Conservation (phyloP, 1,284 basidiomycete genomes). For the Cutaneotrichosporon sp. region DNA sequence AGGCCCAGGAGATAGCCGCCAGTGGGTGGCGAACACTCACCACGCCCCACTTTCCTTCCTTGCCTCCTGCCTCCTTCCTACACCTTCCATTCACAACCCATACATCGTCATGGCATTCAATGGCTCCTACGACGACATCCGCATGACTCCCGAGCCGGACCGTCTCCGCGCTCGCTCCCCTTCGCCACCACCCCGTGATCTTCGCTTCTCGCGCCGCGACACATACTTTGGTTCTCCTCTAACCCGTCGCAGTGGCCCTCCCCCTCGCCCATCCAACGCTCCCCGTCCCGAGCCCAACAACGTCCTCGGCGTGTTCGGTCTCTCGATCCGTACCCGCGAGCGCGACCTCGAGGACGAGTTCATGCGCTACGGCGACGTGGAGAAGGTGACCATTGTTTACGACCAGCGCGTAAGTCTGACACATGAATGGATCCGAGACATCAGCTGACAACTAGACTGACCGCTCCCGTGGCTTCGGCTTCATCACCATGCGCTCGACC, state of each 20-base stretch:
- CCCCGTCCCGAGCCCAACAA: constrained; percentile 70
- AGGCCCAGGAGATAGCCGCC: too few relatives aligned
- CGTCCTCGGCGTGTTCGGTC: constrained; percentile 93
- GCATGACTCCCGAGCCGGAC: constrained; percentile 4
- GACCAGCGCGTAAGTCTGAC: constrained; percentile 78
- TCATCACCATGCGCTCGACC: constrained; percentile 85
- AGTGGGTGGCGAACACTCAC: too few relatives aligned
- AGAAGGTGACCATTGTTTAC: constrained; percentile 98
- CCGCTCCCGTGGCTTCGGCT: constrained; percentile 95
- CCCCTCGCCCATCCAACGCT: constrained; percentile 29
- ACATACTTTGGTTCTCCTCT: constrained; percentile 1
- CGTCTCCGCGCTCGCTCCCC: background rate
- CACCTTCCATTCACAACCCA: background rate
- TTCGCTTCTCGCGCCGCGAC: background rate
- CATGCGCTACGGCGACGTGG: constrained; percentile 79
- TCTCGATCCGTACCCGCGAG: constrained; percentile 92
- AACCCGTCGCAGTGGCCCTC: constrained; percentile 14
- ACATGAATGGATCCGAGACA: background rate
- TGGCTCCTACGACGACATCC: background rate
- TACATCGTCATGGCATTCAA: background rate
- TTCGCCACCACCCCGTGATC: background rate
- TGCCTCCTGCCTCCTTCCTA: background rate
- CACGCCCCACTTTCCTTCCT: too few relatives aligned
- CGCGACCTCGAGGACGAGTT: constrained; percentile 95
- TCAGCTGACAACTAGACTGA: constrained; percentile 65